Percentiles rank a stretch among this genome's conserved stretches.
Evolutionary conservation across 2,329 filamentous ascomycete species (phyloP).

Genomic region (Fusarium bulbicola): DNA sequence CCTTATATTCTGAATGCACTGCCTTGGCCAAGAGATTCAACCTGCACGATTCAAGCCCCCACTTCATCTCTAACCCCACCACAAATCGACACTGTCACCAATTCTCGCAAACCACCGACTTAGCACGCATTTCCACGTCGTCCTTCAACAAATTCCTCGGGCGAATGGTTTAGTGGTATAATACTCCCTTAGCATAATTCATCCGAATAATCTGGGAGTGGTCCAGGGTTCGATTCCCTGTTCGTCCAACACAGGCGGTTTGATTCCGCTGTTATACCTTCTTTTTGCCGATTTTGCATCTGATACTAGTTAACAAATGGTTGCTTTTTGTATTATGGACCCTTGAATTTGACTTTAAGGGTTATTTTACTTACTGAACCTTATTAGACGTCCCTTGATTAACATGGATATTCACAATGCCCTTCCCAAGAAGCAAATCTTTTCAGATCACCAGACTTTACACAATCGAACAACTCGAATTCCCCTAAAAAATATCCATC

Average conservation of each 20-base stretch:
- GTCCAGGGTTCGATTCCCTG: slow-evolving; percentile 49
- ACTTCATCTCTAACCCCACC: slow-evolving; percentile 8
- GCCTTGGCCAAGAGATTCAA: slow-evolving; percentile 18
- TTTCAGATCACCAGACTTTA: neutral
- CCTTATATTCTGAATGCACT: neutral
- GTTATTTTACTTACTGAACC: neutral
- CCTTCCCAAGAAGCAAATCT: neutral
- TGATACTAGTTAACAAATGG: neutral
- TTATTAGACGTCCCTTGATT: neutral
- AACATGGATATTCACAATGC: neutral
- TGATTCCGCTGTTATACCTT: slow-evolving; percentile 22
- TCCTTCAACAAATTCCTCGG: slow-evolving; percentile 16
- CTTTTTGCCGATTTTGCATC: slow-evolving; percentile 17
- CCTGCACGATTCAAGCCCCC: slow-evolving; percentile 15
- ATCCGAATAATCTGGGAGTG: slow-evolving; percentile 42
- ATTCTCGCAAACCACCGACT: neutral
- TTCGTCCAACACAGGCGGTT: slow-evolving; percentile 44
- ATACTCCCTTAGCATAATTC: slow-evolving; percentile 47
- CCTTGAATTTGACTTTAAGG: neutral
- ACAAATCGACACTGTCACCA: slow-evolving; percentile 9
- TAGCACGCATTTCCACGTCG: neutral
- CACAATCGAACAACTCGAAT: neutral
- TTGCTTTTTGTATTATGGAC: neutral
- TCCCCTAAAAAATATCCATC: neutral
- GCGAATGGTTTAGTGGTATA: slow-evolving; percentile 49